These are phyloP conservation scores for Selaginella moellendorffii DNA, from an alignment of 75 land plant species.

Conservation along the genomic window DNA sequence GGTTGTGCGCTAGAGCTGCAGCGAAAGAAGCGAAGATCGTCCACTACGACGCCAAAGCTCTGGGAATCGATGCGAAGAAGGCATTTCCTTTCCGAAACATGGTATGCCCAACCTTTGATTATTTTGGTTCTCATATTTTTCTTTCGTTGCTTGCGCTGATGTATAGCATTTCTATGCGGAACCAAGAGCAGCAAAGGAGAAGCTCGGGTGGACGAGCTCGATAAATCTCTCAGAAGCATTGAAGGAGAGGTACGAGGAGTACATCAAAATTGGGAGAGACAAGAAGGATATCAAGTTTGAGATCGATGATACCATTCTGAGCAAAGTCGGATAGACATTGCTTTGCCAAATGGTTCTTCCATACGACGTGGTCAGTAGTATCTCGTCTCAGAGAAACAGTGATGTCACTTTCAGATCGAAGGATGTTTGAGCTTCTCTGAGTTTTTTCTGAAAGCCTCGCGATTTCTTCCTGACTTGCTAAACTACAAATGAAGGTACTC, in stretches of 20 bases:
- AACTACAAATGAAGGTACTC: too few relatives aligned
- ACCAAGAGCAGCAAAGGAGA: conserved; percentile 90
- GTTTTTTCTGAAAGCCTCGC: too few relatives aligned
- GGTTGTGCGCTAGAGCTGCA: conserved; percentile 76
- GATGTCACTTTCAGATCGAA: too few relatives aligned
- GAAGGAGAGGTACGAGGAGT: conserved; percentile 79
- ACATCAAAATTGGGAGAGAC: conserved; percentile 77
- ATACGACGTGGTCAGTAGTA: too few relatives aligned
- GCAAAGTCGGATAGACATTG: too few relatives aligned
- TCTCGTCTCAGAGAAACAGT: too few relatives aligned
- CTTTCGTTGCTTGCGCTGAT: conserved; percentile 4
- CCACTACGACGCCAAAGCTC: conserved; percentile 80
- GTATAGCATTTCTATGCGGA: conserved; percentile 99
- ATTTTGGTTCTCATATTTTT: conserved; percentile 1
- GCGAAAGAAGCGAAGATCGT: conserved; percentile 53
- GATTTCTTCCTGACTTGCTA: too few relatives aligned
- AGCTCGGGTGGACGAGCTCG: conserved; percentile 62
- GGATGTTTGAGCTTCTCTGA: too few relatives aligned
- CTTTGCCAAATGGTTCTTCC: too few relatives aligned
- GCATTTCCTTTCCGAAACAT: conserved; percentile 93
- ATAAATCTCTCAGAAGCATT: conserved; percentile 85
- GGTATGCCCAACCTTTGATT: conserved; percentile 23
- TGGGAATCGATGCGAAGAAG: conserved; percentile 78
- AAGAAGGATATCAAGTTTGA: conserved; percentile 85
- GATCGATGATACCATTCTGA: conserved; percentile 74